Evolutionary conservation across 2,329 filamentous ascomycete genomes (phyloP).

Genomic region (Epichloe festucae): DNA sequence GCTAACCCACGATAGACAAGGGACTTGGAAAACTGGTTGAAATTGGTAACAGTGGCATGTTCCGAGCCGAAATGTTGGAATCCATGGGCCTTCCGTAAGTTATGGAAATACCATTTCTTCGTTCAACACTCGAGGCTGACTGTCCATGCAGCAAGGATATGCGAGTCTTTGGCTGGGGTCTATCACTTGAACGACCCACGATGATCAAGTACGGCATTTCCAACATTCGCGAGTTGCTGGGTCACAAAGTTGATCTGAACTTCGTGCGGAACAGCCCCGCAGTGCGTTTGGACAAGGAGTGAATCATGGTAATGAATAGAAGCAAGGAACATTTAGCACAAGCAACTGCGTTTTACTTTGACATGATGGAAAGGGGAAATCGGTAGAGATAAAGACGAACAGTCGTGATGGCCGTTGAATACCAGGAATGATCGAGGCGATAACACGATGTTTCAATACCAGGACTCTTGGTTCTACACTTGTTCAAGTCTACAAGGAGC

Average conservation of each 20-base stretch:
- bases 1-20: conserved; percentile 33
- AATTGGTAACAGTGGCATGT: conserved; percentile 98
- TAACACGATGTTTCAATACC: neutral
- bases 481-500: neutral
- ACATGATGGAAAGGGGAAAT: neutral
- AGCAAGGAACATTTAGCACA: neutral
- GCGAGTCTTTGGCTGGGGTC: conserved; percentile 86
- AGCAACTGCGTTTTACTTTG: neutral
- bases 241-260: conserved; percentile 87
- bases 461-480: neutral
- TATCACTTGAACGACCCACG: conserved; percentile 84
- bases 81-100: conserved; percentile 68
- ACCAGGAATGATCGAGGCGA: neutral
- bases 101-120: neutral
- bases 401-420: neutral
- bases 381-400: neutral
- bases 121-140: neutral
- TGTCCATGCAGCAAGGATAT: conserved; percentile 48
- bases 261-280: conserved; percentile 90
- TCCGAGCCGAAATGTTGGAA: conserved; percentile 94
- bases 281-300: conserved; percentile 78
- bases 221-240: conserved; percentile 85
- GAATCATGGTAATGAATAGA: conserved; percentile 12
- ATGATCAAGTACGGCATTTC: conserved; percentile 92
- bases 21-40: conserved; percentile 86